A percentile compares a stretch with the other conserved stretches of the same genome.
phyloP scores from a whole-genome alignment of 164 flowering plant species.

The Vitis rupestris region DNA sequence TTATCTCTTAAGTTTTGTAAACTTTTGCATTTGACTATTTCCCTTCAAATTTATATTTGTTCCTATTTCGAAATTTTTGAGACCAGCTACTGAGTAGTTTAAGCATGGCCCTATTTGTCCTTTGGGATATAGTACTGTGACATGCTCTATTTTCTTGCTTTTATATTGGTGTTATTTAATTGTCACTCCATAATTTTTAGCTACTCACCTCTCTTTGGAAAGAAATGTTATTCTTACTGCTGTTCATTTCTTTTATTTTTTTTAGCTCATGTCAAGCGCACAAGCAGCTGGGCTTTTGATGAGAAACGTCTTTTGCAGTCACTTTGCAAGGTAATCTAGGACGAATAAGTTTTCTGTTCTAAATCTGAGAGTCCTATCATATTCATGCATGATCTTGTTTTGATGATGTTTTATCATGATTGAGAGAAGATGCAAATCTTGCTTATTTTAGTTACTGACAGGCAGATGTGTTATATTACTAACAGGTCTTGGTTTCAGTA shows the following conservation, averaged over 20 bases:
- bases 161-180: no score
- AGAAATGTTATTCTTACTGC: slow-evolving; percentile 4
- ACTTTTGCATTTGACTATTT: no score
- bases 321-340: slow-evolving; percentile 41
- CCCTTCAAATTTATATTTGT: no score
- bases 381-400: background rate
- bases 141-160: no score
- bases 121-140: no score
- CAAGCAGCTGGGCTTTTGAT: slow-evolving; percentile 45
- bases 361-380: background rate
- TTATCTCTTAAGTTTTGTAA: no score
- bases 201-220: no score
- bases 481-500: slow-evolving; percentile 40
- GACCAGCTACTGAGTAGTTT: no score
- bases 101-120: no score
- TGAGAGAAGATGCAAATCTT: background rate
- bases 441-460: background rate
- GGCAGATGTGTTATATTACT: background rate
- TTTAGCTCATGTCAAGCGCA: slow-evolving; percentile 30
- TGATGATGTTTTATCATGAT: background rate
- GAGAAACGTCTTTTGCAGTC: slow-evolving; percentile 42
- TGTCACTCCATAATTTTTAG: no score
- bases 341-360: background rate
- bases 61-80: no score
- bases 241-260: background rate